Evolutionary conservation across 164 flowering plant species (phyloP), one percentile per base, ranked within the genome.

Genomic region (Chimonanthus praecox): DNA sequence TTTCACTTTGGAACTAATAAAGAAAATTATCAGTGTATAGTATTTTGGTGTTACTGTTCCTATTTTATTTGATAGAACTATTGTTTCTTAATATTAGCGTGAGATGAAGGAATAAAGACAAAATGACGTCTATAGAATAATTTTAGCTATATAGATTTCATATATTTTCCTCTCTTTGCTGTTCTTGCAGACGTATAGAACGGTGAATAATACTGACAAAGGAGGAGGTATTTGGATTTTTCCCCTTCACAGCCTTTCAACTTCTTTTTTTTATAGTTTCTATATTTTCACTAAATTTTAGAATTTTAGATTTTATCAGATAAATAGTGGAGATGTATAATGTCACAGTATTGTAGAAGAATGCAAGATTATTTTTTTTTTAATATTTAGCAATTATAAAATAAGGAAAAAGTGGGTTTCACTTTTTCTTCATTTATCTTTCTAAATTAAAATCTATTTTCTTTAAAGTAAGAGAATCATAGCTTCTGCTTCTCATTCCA

Each of bases 141-240:
- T 81, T 77, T 71, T 74, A 33, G 64, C 79, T 73, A 74, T 78
- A 76, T 75, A 75, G 74, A 75, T 60, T 3, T 70, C 47, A 44
- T 33, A 43, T 67, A 49, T 67, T 58, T 62, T 58, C 9, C 33
- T 33, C 1, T 33, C 72, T 70, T 71, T 67, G 60, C 62, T 78
- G 62, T 78, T 72, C 72, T 75, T 82, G 85, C 88, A 89, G 93
- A 89, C 87, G 93, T 89, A 87, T 80, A 81, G 93, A 75, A 89
- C 93, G 76, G 93, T 89, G 77, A 89, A 86, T 86, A 85, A 81
- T 84, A 86, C 93, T 74, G 88, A 84, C 88, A 94, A 87, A 82
- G 90, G 86, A 74, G 72, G 88, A 87, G 97, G 94, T 90, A 87
- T 71, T 82, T 85, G 77, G 79, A 79, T 71, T 79, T 71, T 33